A percentile compares a stretch with the other conserved stretches of the same genome.
phyloP scores from a whole-genome alignment of 1,284 basidiomycete species.

The Ustilago trichophora region DNA sequence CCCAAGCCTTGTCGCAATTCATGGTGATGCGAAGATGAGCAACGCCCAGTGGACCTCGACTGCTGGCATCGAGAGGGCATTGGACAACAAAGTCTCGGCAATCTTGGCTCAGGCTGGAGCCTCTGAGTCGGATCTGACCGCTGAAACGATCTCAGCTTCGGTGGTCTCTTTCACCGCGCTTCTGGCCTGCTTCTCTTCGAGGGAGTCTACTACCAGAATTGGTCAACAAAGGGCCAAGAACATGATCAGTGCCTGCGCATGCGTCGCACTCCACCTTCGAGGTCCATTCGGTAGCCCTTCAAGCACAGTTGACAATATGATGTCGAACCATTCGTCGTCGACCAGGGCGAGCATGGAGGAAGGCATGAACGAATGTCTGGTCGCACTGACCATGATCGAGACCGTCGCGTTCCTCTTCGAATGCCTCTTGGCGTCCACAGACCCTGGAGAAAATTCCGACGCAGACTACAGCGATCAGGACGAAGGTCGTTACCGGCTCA shows the following conservation, averaged over 20 bases:
- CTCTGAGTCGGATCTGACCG: no score
- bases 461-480: no score
- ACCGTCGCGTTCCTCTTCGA: conserved; percentile 5
- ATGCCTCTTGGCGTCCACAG: neutral
- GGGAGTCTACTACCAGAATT: neutral
- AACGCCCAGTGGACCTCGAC: neutral
- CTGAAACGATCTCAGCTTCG: conserved; percentile 2
- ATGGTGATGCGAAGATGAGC: neutral
- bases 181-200: conserved; percentile 5
- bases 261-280: conserved; percentile 19
- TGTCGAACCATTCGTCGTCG: no score
- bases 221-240: neutral
- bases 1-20: conserved; percentile 3
- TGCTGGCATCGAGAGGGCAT: no score
- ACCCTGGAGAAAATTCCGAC: no score
- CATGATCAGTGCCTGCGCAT: conserved; percentile 15
- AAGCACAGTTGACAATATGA: no score
- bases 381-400: conserved; percentile 17
- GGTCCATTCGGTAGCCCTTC: no score
- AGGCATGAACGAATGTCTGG: neutral
- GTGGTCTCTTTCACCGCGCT: conserved; percentile 12
- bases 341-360: no score
- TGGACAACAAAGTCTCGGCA: no score
- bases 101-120: no score
- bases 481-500: no score